phyloP scores from a whole-genome alignment of 2,329 filamentous ascomycete species.

The Fusarium setosum region DNA sequence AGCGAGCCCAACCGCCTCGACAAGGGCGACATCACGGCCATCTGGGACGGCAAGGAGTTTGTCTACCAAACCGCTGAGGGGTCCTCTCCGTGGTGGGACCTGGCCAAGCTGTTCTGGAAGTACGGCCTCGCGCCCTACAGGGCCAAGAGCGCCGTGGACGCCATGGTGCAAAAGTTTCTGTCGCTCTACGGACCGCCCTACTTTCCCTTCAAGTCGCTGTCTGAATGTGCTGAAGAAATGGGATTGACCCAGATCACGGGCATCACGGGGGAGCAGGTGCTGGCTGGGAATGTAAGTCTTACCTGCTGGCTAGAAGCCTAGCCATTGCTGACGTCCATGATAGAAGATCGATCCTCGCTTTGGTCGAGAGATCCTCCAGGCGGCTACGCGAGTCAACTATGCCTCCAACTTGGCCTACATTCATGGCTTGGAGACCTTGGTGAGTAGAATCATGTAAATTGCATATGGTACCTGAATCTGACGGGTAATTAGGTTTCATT shows the following conservation, averaged over 20 bases:
- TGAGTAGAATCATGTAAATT: conserved; percentile 40
- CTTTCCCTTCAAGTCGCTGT: conserved; percentile 87
- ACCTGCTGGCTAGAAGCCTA: too few species aligned
- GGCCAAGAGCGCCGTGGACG: conserved; percentile 78
- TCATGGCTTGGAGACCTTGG: conserved; percentile 90
- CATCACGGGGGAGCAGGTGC: conserved; percentile 78
- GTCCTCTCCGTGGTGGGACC: conserved; percentile 80
- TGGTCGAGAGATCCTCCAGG: conserved; percentile 85
- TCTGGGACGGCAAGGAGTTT: conserved; percentile 86
- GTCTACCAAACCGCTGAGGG: conserved; percentile 73
- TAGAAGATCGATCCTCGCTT: conserved; percentile 72
- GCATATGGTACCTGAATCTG: not conserved
- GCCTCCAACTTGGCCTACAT: conserved; percentile 88
- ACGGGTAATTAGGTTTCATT: conserved; percentile 75
- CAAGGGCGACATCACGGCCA: conserved; percentile 71
- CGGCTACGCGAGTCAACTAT: conserved; percentile 93
- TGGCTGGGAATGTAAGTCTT: conserved; percentile 68
- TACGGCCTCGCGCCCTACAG: conserved; percentile 85
- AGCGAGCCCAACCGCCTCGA: conserved; percentile 57
- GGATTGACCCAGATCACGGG: conserved; percentile 75
- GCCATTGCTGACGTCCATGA: not conserved
- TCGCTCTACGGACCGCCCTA: conserved; percentile 82
- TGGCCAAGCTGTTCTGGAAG: conserved; percentile 82
- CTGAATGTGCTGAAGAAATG: conserved; percentile 73
- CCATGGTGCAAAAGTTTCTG: conserved; percentile 78